These are phyloP conservation scores for Diaporthe ilicicola DNA, from an alignment of 2,329 filamentous ascomycete genomes.

Conservation along the genomic window DNA sequence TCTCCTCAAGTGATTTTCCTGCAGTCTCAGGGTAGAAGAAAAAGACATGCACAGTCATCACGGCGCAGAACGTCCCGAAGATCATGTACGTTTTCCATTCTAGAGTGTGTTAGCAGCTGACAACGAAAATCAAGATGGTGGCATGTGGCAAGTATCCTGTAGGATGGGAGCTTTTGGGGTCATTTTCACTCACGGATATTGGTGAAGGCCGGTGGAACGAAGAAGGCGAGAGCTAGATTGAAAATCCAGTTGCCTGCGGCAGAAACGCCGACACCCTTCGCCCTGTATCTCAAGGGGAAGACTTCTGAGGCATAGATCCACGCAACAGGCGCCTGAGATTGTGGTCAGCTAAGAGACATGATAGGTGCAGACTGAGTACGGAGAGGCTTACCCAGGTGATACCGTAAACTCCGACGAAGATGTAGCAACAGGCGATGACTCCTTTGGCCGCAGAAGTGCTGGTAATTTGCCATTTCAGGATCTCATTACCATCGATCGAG, in stretches of 20 bases:
- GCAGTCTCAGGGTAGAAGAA: conserved; percentile 66
- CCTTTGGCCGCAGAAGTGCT: conserved; percentile 54
- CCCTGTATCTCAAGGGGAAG: conserved; percentile 56
- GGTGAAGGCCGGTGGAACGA: conserved; percentile 54
- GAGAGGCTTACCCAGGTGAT: conserved; percentile 42
- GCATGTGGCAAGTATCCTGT: no score
- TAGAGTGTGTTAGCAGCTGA: neutral
- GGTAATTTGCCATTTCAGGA: conserved; percentile 54
- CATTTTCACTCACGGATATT: conserved; percentile 43
- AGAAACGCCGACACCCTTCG: conserved; percentile 61
- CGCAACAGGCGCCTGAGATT: conserved; percentile 37
- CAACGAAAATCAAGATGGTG: neutral
- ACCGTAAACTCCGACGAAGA: conserved; percentile 50
- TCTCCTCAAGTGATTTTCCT: conserved; percentile 63
- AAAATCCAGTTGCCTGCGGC: conserved; percentile 61
- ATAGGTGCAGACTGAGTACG: neutral
- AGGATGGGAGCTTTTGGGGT: neutral
- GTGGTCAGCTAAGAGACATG: neutral
- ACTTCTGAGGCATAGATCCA: conserved; percentile 47
- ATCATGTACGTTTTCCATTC: conserved; percentile 61
- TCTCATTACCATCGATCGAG: conserved; percentile 52
- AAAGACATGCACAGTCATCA: conserved; percentile 59
- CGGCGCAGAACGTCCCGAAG: conserved; percentile 61
- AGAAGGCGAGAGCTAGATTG: conserved; percentile 59
- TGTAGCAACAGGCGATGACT: conserved; percentile 59